Percentiles rank a stretch among this genome's conserved stretches.
Conservation (phyloP, 441 rosid genomes). For the Pelargonium australe region DNA sequence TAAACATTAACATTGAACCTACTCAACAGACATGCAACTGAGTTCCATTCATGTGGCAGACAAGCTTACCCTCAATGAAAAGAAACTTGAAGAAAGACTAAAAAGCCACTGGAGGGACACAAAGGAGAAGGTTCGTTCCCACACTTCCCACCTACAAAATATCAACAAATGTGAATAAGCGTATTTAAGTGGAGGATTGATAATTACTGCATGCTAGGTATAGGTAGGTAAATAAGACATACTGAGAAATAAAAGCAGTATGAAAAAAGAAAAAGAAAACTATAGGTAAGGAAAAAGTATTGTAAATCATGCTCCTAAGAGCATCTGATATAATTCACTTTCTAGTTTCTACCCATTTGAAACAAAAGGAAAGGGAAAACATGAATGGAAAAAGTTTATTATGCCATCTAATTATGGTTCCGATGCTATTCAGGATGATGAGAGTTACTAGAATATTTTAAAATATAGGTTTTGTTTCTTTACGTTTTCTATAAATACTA, state of each 20-base stretch:
- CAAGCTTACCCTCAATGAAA: constrained; percentile 55
- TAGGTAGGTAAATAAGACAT: constrained; percentile 7
- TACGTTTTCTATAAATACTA: too few relatives aligned
- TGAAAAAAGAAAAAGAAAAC: neutral
- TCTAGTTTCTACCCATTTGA: neutral
- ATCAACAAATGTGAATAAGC: constrained; percentile 18
- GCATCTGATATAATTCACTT: neutral
- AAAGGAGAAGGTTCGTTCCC: constrained; percentile 42
- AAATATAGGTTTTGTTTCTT: too few relatives aligned
- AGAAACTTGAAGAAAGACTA: constrained; percentile 51
- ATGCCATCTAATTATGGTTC: too few relatives aligned
- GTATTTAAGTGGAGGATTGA: neutral
- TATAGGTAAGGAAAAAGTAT: neutral
- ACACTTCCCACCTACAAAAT: constrained; percentile 58
- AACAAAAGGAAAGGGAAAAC: constrained; percentile 4
- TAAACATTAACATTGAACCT: neutral
- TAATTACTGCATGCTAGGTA: neutral
- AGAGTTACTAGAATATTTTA: too few relatives aligned
- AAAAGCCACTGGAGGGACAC: constrained; percentile 53
- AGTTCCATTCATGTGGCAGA: neutral
- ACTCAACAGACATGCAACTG: neutral
- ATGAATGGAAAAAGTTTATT: neutral
- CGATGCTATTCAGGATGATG: too few relatives aligned
- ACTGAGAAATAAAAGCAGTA: neutral
- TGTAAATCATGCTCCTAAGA: neutral